phyloP scores from a whole-genome alignment of 2,329 filamentous ascomycete species.

The Talaromyces funiculosus region DNA sequence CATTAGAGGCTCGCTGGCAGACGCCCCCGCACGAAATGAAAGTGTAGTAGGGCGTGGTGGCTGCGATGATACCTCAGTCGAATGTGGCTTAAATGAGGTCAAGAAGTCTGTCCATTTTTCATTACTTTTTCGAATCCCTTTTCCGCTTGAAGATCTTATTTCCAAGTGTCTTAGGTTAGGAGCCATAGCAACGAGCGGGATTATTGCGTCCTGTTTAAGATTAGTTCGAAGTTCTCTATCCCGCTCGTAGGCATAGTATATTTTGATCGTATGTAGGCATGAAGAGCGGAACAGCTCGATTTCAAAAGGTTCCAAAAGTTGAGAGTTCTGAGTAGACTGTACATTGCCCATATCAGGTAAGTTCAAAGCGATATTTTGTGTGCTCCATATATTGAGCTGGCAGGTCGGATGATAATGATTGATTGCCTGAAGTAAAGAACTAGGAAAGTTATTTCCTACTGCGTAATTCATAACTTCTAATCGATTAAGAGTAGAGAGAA shows the following conservation, averaged over 20 bases:
- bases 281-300: neutral
- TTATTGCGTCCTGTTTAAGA: conserved; percentile 2
- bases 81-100: neutral
- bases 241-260: too few species aligned
- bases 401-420: neutral
- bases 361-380: neutral
- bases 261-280: neutral
- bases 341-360: neutral
- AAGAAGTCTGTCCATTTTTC: neutral
- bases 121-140: too few species aligned
- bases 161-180: neutral
- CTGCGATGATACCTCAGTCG: too few species aligned
- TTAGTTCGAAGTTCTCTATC: too few species aligned
- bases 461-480: neutral
- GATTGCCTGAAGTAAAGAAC: neutral
- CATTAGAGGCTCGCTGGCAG: too few species aligned
- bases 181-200: neutral
- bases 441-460: neutral
- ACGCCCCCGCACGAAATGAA: too few species aligned
- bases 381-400: neutral
- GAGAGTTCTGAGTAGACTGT: too few species aligned
- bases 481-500: neutral
- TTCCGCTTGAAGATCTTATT: too few species aligned
- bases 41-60: too few species aligned
- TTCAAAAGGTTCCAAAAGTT: too few species aligned